Conservation (phyloP, 2,329 filamentous ascomycete species). For the Chrysoporthe puriensis region DNA sequence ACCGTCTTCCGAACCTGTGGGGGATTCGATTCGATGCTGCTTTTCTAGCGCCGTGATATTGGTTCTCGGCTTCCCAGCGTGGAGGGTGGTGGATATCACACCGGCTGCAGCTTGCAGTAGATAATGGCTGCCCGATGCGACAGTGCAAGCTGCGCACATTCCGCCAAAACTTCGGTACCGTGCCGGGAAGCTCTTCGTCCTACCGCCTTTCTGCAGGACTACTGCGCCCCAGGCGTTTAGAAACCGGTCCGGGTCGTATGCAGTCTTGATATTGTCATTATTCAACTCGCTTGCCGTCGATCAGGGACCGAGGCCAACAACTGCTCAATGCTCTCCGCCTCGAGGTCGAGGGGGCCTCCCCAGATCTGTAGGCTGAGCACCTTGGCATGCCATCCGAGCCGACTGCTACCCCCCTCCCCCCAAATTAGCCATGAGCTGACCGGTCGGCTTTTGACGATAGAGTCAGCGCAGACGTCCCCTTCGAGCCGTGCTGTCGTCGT, state of each 20-base stretch:
- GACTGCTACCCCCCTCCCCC: not conserved
- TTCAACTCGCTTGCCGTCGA: slow-evolving; percentile 3
- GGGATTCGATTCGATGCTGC: no score
- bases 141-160: not conserved
- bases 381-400: not conserved
- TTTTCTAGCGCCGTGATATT: no score
- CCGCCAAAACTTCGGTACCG: not conserved
- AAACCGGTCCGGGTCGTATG: not conserved
- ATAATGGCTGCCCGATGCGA: slow-evolving; percentile 7
- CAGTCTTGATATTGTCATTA: not conserved
- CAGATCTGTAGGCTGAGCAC: not conserved
- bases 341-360: not conserved
- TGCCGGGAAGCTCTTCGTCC: not conserved
- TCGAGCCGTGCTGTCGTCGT: not conserved
- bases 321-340: not conserved
- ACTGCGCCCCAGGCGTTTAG: not conserved
- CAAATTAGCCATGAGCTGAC: no score
- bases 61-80: not conserved
- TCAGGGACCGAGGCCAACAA: slow-evolving; percentile 2
- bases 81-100: not conserved
- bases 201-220: not conserved
- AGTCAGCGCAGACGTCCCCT: no score
- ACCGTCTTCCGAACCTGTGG: slow-evolving; percentile 2
- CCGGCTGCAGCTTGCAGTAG: not conserved
- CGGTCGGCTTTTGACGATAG: not conserved